A percentile compares a stretch with the other conserved stretches of the same genome.
phyloP scores from a whole-genome alignment of 140 eudicot species.

The Oenanthe javanica region DNA sequence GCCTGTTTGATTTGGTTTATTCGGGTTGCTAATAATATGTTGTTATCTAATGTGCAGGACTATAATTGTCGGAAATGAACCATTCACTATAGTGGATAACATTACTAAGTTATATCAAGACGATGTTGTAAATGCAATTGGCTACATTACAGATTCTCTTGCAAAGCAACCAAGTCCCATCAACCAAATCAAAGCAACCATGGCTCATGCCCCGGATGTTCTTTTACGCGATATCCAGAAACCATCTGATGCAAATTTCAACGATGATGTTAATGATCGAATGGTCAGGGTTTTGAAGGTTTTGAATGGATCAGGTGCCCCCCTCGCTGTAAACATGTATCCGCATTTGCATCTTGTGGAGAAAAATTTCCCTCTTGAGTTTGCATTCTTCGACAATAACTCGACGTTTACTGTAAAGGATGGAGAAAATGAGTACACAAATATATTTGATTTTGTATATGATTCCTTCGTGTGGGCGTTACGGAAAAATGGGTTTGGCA shows the following conservation, averaged over 20 bases:
- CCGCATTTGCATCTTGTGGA: not conserved
- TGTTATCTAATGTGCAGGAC: not conserved
- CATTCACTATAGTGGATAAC: not conserved
- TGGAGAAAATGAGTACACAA: not conserved
- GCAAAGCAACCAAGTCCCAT: not conserved
- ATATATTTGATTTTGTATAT: constrained; percentile 5
- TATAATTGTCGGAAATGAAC: constrained; percentile 2
- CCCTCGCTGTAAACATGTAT: constrained; percentile 6
- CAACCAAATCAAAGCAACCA: constrained; percentile 11
- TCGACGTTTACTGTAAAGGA: not conserved
- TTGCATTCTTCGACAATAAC: constrained; percentile 3
- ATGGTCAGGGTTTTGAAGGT: not conserved
- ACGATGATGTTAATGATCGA: not conserved
- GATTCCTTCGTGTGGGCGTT: constrained; percentile 14
- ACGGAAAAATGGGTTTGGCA: not conserved
- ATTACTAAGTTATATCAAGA: not conserved
- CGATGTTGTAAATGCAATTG: not conserved
- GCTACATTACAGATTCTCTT: not conserved
- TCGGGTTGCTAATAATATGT: not conserved
- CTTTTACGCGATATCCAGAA: not conserved
- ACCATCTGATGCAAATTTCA: constrained; percentile 18
- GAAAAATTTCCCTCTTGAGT: constrained; percentile 9
- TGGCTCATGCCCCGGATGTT: not conserved
- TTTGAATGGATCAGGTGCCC: not conserved
- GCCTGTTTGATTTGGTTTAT: not conserved